phyloP scores from a whole-genome alignment of 176 grass and related monocot genomes.

The Hyparrhenia diplandra region DNA sequence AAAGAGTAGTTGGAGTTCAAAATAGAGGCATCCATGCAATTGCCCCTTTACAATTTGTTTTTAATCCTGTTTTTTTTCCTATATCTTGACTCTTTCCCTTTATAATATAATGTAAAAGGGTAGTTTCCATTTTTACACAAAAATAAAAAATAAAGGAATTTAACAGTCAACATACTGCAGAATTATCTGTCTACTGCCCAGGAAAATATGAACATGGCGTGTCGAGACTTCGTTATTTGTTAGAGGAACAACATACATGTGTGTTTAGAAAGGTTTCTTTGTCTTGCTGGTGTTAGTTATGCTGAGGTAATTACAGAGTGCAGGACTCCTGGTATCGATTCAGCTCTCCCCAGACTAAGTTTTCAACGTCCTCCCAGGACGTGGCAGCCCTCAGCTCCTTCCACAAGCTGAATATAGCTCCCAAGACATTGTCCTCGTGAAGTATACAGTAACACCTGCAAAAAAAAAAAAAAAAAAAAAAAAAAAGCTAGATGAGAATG shows the following conservation, averaged over 20 bases:
- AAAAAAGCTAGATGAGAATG: background rate
- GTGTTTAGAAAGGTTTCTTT: background rate
- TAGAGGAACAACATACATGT: background rate
- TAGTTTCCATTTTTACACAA: background rate
- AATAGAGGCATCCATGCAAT: too few species aligned
- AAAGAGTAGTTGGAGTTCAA: too few species aligned
- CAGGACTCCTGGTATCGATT: conserved; percentile 55
- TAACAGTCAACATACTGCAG: background rate
- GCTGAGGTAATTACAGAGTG: background rate
- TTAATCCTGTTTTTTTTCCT: background rate
- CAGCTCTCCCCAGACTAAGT: conserved; percentile 73
- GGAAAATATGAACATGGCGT: background rate
- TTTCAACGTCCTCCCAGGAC: conserved; percentile 75
- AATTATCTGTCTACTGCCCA: background rate
- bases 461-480: background rate
- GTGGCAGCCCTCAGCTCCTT: conserved; percentile 54
- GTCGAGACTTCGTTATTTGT: background rate
- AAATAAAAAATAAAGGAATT: background rate
- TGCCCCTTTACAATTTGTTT: background rate
- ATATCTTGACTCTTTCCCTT: background rate
- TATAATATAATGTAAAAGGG: background rate
- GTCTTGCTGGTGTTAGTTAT: background rate
- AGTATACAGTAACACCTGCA: conserved; percentile 89
- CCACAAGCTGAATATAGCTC: conserved; percentile 89
- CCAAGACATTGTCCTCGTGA: conserved; percentile 86